These are phyloP conservation scores for Parastagonospora avenae DNA, from an alignment of 2,329 filamentous ascomycete species.

Conservation along the genomic window DNA sequence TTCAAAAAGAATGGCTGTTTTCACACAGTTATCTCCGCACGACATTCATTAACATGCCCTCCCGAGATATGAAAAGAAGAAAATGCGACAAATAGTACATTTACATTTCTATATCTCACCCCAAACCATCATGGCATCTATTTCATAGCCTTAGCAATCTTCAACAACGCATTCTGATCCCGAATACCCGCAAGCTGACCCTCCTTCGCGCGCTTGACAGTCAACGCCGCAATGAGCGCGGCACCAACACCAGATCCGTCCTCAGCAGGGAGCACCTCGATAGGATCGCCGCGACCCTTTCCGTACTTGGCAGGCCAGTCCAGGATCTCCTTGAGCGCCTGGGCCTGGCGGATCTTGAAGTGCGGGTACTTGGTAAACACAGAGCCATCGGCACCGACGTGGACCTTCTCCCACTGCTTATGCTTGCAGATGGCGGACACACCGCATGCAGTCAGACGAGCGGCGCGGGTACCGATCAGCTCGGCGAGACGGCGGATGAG, in stretches of 20 bases:
- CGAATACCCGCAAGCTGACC: constrained; percentile 65
- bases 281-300: constrained; percentile 69
- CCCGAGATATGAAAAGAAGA: too few species aligned
- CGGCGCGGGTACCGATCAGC: constrained; percentile 91
- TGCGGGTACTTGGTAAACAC: constrained; percentile 99
- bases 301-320: constrained; percentile 85
- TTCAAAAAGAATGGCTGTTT: too few species aligned
- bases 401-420: constrained; percentile 85
- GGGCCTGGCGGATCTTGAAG: constrained; percentile 91
- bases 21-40: too few species aligned
- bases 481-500: constrained; percentile 87
- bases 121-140: not conserved
- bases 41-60: too few species aligned
- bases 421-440: constrained; percentile 97
- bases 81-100: too few species aligned
- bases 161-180: constrained; percentile 54
- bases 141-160: constrained; percentile 24
- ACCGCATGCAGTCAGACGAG: constrained; percentile 90
- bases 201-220: constrained; percentile 65
- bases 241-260: constrained; percentile 98
- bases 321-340: constrained; percentile 90
- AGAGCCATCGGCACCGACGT: constrained; percentile 94
- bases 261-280: constrained; percentile 87
- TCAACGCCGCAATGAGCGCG: constrained; percentile 83
- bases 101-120: not conserved